Evolutionary conservation across 148 eudicot genomes (phyloP).

Genomic region (Nepenthes gracilis): DNA sequence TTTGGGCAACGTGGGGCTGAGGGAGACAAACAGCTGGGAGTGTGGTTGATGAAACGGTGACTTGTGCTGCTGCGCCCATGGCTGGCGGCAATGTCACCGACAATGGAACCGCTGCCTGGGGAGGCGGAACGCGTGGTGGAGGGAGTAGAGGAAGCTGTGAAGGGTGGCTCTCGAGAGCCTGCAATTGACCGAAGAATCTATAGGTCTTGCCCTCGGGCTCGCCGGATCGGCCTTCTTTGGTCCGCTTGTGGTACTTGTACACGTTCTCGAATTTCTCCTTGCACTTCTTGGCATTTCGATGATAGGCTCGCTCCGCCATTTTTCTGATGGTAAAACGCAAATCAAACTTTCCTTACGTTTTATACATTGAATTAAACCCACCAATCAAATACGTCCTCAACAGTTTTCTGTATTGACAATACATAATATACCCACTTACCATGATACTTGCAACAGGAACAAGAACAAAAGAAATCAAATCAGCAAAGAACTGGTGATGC

Average conservation of each 20-base stretch:
- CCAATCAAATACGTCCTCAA: too few relatives aligned
- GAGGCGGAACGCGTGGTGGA: conserved; percentile 1
- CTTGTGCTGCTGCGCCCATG: conserved; percentile 6
- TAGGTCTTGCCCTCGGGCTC: conserved; percentile 69
- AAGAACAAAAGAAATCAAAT: too few relatives aligned
- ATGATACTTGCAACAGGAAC: too few relatives aligned
- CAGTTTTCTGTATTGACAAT: too few relatives aligned
- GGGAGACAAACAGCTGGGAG: background rate
- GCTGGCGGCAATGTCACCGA: background rate
- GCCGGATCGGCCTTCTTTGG: conserved; percentile 64
- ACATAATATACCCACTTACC: too few relatives aligned
- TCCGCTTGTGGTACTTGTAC: conserved; percentile 71
- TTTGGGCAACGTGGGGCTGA: background rate
- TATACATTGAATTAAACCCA: too few relatives aligned
- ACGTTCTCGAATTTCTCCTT: conserved; percentile 92
- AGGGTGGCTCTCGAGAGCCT: conserved; percentile 45
- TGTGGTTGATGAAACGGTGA: conserved; percentile 12
- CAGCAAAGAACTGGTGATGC: too few relatives aligned
- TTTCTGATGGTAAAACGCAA: conserved; percentile 27
- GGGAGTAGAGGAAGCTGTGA: background rate
- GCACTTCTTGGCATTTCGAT: conserved; percentile 78
- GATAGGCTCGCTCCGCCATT: conserved; percentile 72
- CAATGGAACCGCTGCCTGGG: background rate
- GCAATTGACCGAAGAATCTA: conserved; percentile 68
- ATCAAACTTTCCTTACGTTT: too few relatives aligned